phyloP scores from a whole-genome alignment of 192 early-diverging fungal species.

The Coemansia sp. region DNA sequence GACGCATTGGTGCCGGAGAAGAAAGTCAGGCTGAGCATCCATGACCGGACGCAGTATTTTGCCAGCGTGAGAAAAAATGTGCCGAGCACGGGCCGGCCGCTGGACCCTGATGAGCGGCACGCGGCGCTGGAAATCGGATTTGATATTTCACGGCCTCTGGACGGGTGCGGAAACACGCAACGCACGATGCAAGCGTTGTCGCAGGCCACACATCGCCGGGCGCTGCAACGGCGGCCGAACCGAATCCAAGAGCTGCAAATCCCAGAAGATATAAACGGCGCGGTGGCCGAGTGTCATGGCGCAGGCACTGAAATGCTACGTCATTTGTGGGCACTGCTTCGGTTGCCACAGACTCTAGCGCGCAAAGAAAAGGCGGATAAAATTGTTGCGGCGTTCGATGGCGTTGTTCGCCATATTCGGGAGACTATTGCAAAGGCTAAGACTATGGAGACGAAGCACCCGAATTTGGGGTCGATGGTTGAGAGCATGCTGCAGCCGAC shows the following conservation, averaged over 20 bases:
- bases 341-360: slow-evolving; percentile 32
- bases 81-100: not conserved
- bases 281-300: slow-evolving; percentile 50
- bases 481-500: slow-evolving; percentile 54
- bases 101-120: slow-evolving; percentile 3
- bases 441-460: slow-evolving; percentile 30
- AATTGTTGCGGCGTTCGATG: slow-evolving; percentile 39
- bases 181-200: slow-evolving; percentile 27
- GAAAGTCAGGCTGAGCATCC: slow-evolving; percentile 66
- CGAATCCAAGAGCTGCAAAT: slow-evolving; percentile 46
- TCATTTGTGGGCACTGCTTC: slow-evolving; percentile 50
- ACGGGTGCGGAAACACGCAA: slow-evolving; percentile 30
- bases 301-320: slow-evolving; percentile 55
- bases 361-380: slow-evolving; percentile 38
- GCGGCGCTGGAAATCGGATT: slow-evolving; percentile 24
- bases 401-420: slow-evolving; percentile 29
- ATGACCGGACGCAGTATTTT: slow-evolving; percentile 75
- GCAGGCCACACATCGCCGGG: slow-evolving; percentile 21
- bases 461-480: slow-evolving; percentile 25
- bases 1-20: slow-evolving; percentile 51
- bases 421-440: slow-evolving; percentile 38
- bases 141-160: slow-evolving; percentile 31
- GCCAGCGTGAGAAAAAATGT: slow-evolving; percentile 54
- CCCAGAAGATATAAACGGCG: slow-evolving; percentile 26
- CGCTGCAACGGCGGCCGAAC: slow-evolving; percentile 28